Evolutionary conservation across 192 early-diverging fungal genomes (phyloP).

Genomic region (Umbelopsis ramanniana): DNA sequence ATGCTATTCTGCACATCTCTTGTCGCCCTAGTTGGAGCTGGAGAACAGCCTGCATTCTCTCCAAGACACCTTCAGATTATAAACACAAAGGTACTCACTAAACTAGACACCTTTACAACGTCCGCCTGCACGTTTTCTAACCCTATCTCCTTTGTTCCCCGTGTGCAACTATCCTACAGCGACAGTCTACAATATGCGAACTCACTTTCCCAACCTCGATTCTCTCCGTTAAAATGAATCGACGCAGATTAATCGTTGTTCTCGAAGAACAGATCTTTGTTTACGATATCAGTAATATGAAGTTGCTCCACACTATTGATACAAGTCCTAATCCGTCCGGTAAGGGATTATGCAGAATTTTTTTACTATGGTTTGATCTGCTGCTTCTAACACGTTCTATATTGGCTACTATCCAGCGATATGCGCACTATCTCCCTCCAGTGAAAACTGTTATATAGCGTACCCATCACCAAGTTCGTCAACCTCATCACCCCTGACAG

Average conservation of each 20-base stretch:
- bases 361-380: neutral
- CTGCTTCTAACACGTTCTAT: neutral
- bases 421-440: constrained; percentile 89
- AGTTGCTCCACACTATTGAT: constrained; percentile 93
- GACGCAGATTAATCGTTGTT: constrained; percentile 90
- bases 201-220: constrained; percentile 93
- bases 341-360: constrained; percentile 32
- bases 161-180: constrained; percentile 46
- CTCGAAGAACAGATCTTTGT: constrained; percentile 96
- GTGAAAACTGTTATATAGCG: constrained; percentile 93
- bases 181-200: constrained; percentile 97
- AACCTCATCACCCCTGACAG: constrained; percentile 58
- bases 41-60: constrained; percentile 85
- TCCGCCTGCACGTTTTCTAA: neutral
- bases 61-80: constrained; percentile 91
- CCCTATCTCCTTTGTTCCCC: neutral
- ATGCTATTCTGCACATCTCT: constrained; percentile 98
- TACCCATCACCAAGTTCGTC: constrained; percentile 83
- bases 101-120: neutral
- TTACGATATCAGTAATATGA: constrained; percentile 99
- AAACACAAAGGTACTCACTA: constrained; percentile 86
- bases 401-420: constrained; percentile 57
- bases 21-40: constrained; percentile 93
- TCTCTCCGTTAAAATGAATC: constrained; percentile 94
- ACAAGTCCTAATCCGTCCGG: constrained; percentile 91